Base-by-base conservation (phyloP, 129 eudicot species). In the Calendula officinalis region DNA sequence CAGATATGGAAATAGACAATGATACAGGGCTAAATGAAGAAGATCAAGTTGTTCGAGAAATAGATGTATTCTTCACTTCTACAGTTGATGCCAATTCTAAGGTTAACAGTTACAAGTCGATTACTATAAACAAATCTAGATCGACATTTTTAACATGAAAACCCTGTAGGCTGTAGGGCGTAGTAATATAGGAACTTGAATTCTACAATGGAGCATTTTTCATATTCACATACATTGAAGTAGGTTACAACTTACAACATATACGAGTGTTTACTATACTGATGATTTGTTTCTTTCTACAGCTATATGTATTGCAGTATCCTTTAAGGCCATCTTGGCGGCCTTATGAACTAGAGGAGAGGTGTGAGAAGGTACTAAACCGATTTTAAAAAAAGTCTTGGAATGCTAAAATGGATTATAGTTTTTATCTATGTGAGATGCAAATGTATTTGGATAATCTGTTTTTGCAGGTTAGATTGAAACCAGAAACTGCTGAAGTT, bases 271-370 rank as follows among this genome's bases (percentile, higher is more conserved):
- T 51, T 52, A 56, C 30, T 22, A 2, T 22, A 22, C 10, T 56
- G 68, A 39, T 49, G 7, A 51, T 67, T 48, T 41, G 32, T 56
- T 42, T 5, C 54, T 57, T 77, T 22, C 37, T 77, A 13, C 78
- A 85, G 98, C 64, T 84, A 14, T 85, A 85, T 61, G 82, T 88
- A 45, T 55, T 88, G 79, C 96, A 88, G 66, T 92, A 81, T 77
- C 98, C 98, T 15, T 59, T 92, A 34, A 77, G 90, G 76, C 85
- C 87, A 12, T 11, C 60, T 43, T 92, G 98, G 96, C 80, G 98
- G 32, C 95, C 98, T 8, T 92, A 88, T 57, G 98, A 83, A 47
- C 71, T 88, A 55, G 98, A 87, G 11, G 86, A 85, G 5, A 80
- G 83, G 43, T 91, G 96, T 49, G 75, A 82, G 62, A 81, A 81